A percentile compares a stretch with the other conserved stretches of the same genome.
Evolutionary conservation across 2,329 filamentous ascomycete genomes (phyloP).

Genomic region (Penicillium brevicompactum): DNA sequence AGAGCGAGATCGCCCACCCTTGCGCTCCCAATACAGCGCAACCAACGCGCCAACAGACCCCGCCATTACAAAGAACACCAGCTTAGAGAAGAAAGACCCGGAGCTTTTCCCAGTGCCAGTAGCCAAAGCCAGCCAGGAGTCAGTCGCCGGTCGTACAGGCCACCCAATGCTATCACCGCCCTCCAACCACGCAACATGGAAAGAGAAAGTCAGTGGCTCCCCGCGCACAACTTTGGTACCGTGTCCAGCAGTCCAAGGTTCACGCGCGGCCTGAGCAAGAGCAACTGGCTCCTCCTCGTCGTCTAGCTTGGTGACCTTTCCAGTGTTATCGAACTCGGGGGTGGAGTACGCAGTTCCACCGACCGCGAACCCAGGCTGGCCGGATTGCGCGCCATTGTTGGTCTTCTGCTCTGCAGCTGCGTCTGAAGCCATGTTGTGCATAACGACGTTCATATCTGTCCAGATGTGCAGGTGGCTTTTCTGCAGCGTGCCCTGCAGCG

Average conservation of each 20-base stretch:
- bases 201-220: slow-evolving; percentile 75
- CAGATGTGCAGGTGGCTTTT: slow-evolving; percentile 86
- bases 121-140: slow-evolving; percentile 19
- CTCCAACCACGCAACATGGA: slow-evolving; percentile 76
- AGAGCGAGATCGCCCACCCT: slow-evolving; percentile 23
- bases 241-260: slow-evolving; percentile 52
- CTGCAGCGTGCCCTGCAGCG: slow-evolving; percentile 85
- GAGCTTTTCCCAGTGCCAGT: slow-evolving; percentile 9
- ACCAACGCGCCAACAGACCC: slow-evolving; percentile 37
- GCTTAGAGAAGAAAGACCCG: slow-evolving; percentile 29
- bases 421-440: slow-evolving; percentile 58
- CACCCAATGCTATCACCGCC: slow-evolving; percentile 42
- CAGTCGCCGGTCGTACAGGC: slow-evolving; percentile 24
- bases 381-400: slow-evolving; percentile 51
- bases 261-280: slow-evolving; percentile 44
- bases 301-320: slow-evolving; percentile 15
- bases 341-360: slow-evolving; percentile 86
- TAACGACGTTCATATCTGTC: slow-evolving; percentile 83
- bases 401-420: slow-evolving; percentile 50
- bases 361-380: slow-evolving; percentile 73
- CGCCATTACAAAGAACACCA: slow-evolving; percentile 40
- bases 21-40: slow-evolving; percentile 42
- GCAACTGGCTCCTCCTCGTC: slow-evolving; percentile 49
- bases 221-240: slow-evolving; percentile 77
- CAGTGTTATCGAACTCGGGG: slow-evolving; percentile 63